A percentile compares a stretch with the other conserved stretches of the same genome.
These are phyloP conservation scores for Sarcomyxa edulis DNA, from an alignment of 768 basidiomycete genomes.

Conservation along the genomic window DNA sequence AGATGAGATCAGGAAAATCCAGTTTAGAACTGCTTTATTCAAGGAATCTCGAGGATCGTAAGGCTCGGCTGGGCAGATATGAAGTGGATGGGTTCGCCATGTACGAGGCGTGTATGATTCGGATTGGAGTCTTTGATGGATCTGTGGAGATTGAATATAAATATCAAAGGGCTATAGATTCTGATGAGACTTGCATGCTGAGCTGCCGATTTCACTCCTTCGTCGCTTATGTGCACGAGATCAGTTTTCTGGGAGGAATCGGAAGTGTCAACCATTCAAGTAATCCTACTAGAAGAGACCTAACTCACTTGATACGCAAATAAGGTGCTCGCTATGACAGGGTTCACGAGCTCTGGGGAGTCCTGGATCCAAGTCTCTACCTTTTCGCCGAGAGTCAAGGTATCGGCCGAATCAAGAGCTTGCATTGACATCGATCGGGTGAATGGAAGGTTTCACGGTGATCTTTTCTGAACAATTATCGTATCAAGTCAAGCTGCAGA, in stretches of 20 bases:
- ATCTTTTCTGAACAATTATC: no score
- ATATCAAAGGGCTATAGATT: slow-evolving; percentile 4
- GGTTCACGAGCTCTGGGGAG: slow-evolving; percentile 33
- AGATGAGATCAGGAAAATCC: slow-evolving; percentile 85
- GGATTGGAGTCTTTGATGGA: slow-evolving; percentile 47
- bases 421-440: background rate
- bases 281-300: slow-evolving; percentile 1
- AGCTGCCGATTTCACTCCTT: slow-evolving; percentile 63
- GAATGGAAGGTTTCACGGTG: slow-evolving; percentile 5
- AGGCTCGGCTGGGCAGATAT: slow-evolving; percentile 66
- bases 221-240: slow-evolving; percentile 52
- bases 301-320: slow-evolving; percentile 50
- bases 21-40: slow-evolving; percentile 61
- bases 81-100: slow-evolving; percentile 75
- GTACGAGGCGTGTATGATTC: slow-evolving; percentile 76
- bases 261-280: no score
- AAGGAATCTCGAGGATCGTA: slow-evolving; percentile 47
- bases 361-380: slow-evolving; percentile 15
- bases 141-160: slow-evolving; percentile 34
- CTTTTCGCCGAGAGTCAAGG: slow-evolving; percentile 22
- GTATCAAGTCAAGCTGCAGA: no score
- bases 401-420: background rate
- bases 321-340: slow-evolving; percentile 54
- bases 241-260: slow-evolving; percentile 43
- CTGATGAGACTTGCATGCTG: slow-evolving; percentile 42